Evolutionary conservation across 2,329 filamentous ascomycete genomes (phyloP), one percentile per base, ranked within the genome.

Genomic region (Fusarium sp.): DNA sequence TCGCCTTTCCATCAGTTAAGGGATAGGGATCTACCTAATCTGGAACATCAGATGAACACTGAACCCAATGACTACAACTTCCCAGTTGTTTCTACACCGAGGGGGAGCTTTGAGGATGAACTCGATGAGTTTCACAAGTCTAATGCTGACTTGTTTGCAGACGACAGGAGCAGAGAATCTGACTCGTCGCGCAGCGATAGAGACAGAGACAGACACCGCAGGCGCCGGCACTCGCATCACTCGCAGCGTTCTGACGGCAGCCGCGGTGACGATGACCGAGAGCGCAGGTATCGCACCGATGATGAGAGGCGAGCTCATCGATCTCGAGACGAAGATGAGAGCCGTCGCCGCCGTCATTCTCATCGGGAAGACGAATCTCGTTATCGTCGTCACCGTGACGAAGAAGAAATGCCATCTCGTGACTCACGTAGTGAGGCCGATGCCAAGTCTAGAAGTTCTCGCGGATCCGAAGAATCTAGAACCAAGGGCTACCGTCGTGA

Each of bases 71-170:
- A 74, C 63, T 75, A 65, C 71, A 69, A 75, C 75, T 77, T 73
- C 71, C 74, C 75, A 73, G 74, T 76, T 75, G 75, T 74, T 74
- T 72, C 72, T 59, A 62, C 71, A 66, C 75, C 70, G 72, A 75
- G 67, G 72, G 75, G 69, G 74, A 75, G 73, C 73, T 76, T 76
- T 76, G 77, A 74, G 61, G 76, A 80, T 70, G 75, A 77, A 71
- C 77, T 81, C 67, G 75, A 77, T 70, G 80, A 79, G 73, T 77
- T 82, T 79, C 75, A 78, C 75, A 77, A 79, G 77, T 80, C 81
- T 78, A 81, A 83, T 83, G 81, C 85, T 88, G 83, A 88, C 85
- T 80, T 83, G 76, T 84, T 81, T 78, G 80, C 81, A 87, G 85
- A 85, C 79, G 83, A 84, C 70, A 83, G 77, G 74, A 77, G 75